Evolutionary conservation across 1,284 basidiomycete species (phyloP), one percentile per base, ranked within the genome.

Genomic region (Malassezia cuniculi): DNA sequence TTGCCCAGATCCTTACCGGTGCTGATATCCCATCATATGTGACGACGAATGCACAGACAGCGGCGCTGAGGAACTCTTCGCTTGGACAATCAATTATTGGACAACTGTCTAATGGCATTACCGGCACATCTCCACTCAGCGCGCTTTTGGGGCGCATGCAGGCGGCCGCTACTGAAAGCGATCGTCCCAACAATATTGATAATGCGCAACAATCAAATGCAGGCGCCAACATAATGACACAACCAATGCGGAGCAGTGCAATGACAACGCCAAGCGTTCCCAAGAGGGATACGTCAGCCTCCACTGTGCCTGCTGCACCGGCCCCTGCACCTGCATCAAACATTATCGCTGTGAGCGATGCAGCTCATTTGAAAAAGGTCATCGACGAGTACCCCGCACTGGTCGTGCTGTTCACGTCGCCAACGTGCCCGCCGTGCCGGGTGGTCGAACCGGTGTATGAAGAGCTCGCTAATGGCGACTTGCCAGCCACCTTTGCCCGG

Each of bases 61-160:
- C 6, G 20, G 9, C 31, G 5, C 8, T n/a, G 8, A 6, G 8
- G 8, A 6, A 18, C 12, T 20, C 9, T 6, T 18, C 31, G 6
- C 9, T 17, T 17, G 16, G 18, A 11, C n/a, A n/a, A n/a, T n/a
- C n/a, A n/a, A n/a, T n/a, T n/a, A n/a, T n/a, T n/a, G 11, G 7
- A 11, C 30, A 31, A 17, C 30, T 18, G 7, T 17, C 9, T 5
- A 10, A 6, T 6, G 19, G 10, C 7, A 8, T 28, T 6, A 24
- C 34, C 15, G 17, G 6, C 24, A 6, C 17, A 17, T 17, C 21
- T 51, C 3, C 50, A 52, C 75, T 93, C 16, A 79, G 82, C 1
- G 90, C 86, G 0, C 83, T 86, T 0, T 84, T 93, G 48, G 87
- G 86, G 5, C 76, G 77, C n/a, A 77, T 80, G 3, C 73, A 90